Evolutionary conservation across 1,284 basidiomycete species (phyloP).

Genomic region (Cyathus olla): DNA sequence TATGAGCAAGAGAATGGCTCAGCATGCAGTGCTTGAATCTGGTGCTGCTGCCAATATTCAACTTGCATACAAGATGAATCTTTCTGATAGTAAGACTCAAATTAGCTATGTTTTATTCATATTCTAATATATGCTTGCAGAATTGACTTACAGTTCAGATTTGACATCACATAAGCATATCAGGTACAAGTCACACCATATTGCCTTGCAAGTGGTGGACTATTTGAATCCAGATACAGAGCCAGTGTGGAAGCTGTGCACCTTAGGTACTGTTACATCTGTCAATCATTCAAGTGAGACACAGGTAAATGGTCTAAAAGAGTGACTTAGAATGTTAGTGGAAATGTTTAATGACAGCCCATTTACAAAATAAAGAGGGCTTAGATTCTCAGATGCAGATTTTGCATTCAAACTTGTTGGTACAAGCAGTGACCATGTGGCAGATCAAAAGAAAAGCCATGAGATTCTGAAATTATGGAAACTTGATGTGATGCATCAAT

Average conservation of each 20-base stretch:
- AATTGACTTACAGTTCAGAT: conserved; percentile 15
- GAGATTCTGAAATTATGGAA: conserved; percentile 18
- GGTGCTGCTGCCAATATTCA: too few species aligned
- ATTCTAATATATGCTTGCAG: background rate
- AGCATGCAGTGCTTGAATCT: too few species aligned
- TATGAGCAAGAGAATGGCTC: background rate
- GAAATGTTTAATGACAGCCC: conserved; percentile 17
- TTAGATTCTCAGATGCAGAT: conserved; percentile 2
- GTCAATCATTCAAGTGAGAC: conserved; percentile 9
- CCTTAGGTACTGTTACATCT: conserved; percentile 8
- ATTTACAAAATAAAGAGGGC: conserved; percentile 11
- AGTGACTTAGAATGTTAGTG: conserved; percentile 2
- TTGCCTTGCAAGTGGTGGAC: conserved; percentile 12
- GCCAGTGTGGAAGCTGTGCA: conserved; percentile 7
- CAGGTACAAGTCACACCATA: conserved; percentile 16
- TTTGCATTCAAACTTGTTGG: conserved; percentile 16
- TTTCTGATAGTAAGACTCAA: too few species aligned
- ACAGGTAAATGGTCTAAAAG: conserved; percentile 3
- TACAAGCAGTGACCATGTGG: conserved; percentile 25
- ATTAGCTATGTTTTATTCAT: too few species aligned
- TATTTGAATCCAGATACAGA: conserved; percentile 3
- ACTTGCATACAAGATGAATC: too few species aligned
- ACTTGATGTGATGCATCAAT: background rate
- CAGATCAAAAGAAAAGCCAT: conserved; percentile 18
- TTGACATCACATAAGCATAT: conserved; percentile 21